Conservation (phyloP, 345 rosid genomes). For the Citrus cavaleriei region DNA sequence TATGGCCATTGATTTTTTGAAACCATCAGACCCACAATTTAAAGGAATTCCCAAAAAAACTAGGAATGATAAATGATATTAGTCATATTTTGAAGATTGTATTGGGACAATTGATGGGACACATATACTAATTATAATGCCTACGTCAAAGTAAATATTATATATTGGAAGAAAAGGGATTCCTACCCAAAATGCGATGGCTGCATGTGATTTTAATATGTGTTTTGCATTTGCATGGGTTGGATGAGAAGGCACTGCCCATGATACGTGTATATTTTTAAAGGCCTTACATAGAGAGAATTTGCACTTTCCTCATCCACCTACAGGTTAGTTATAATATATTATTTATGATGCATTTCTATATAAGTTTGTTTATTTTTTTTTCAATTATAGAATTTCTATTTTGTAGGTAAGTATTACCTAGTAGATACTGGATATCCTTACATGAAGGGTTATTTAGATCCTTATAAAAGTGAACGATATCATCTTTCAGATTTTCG, state of each 20-base stretch:
- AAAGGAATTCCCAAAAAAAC: not conserved
- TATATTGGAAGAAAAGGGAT: not conserved
- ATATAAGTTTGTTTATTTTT: no score
- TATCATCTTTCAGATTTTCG: not conserved
- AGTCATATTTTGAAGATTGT: not conserved
- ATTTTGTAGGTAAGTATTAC: not conserved
- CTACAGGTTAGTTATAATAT: not conserved
- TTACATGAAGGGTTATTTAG: not conserved
- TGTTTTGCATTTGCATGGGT: conserved; percentile 1
- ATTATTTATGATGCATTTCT: not conserved
- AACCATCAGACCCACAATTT: not conserved
- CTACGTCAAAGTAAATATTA: not conserved
- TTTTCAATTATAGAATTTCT: not conserved
- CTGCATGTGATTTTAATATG: conserved; percentile 3
- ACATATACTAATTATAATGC: not conserved
- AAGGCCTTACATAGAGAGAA: not conserved
- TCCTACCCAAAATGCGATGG: conserved; percentile 8
- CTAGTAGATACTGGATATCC: not conserved
- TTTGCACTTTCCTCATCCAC: not conserved
- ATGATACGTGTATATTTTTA: not conserved
- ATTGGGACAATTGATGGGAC: not conserved
- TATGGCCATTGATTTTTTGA: not conserved
- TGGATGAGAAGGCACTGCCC: not conserved
- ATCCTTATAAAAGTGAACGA: not conserved
- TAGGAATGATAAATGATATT: not conserved